Evolutionary conservation across 345 rosid genomes (phyloP), one percentile per base, ranked within the genome.

Genomic region (Capsella bursapastoris): DNA sequence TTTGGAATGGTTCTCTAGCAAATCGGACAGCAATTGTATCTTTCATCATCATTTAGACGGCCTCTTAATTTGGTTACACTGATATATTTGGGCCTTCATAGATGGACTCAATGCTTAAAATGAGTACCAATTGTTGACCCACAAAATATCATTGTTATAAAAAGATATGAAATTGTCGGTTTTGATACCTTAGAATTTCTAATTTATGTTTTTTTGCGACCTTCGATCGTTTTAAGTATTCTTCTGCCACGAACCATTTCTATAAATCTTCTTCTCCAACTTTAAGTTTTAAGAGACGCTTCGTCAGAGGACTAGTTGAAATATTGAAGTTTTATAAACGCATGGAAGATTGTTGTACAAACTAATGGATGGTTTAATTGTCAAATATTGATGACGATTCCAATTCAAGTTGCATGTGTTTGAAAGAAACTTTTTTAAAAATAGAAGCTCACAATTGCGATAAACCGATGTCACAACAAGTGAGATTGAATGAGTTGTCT

Each of bases 31-130:
- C 68, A 7, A 49, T 18, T 32, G 44, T 62, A 51, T 9, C 28
- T 32, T 8, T 22, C 25, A 22, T 22, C 25, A 22, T 22, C 25
- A 22, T 22, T 32, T 63, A 51, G 7, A 16, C n/a, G 45, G 8
- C 64, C 47, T 59, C 15, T 59, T 22, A 22, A 22, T 22, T 37
- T 59, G 8, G 47, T 58, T 58, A 22, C 18, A 41, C 16, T 62
- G 52, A 15, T 28, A 43, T 14, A 29, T 44, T 28, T 44, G 53
- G 67, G 40, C 53, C 44, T 44, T 44, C 38, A n/a, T n/a, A 52
- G n/a, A 28, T 63, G 27, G 27, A 3, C 41, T 38, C n/a, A 10
- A 60, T 38, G 34, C 8, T 22, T 25, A 40, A 16, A 9, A 15
- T 34, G 43, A 25, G 11, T 2, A 12, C 34, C 34, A 40, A 22